Evolutionary conservation across 495 filamentous ascomycete genomes (phyloP).

Genomic region (Lentithecium fluviatile): DNA sequence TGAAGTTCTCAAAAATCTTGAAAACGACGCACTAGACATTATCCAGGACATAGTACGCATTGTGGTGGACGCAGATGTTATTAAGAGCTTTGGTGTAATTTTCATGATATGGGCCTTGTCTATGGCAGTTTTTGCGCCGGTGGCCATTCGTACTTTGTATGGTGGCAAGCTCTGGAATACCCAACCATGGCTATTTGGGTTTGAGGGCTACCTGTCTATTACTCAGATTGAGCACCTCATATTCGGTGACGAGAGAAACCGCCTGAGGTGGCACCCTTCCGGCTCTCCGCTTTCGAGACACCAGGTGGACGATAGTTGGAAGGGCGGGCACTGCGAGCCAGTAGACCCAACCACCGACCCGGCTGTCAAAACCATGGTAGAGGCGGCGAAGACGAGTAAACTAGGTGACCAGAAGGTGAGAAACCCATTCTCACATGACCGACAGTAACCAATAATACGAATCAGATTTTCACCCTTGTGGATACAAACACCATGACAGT

Average conservation of each 20-base stretch:
- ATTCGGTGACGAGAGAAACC: constrained; percentile 31
- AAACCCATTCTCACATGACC: not conserved
- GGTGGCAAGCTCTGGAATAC: constrained; percentile 29
- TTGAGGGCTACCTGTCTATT: constrained; percentile 40
- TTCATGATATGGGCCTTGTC: constrained; percentile 3
- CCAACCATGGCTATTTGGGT: constrained; percentile 43
- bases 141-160: constrained; percentile 22
- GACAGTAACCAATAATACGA: not conserved
- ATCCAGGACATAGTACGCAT: not conserved
- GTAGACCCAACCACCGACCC: constrained; percentile 20
- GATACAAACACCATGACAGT: constrained; percentile 44
- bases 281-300: constrained; percentile 36
- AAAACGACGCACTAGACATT: not conserved
- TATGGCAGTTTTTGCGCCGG: constrained; percentile 7
- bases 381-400: not conserved
- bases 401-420: constrained; percentile 11
- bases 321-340: constrained; percentile 14
- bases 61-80: not conserved
- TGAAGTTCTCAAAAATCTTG: not conserved
- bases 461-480: not conserved
- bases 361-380: constrained; percentile 8
- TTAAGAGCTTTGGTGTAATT: not conserved
- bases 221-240: constrained; percentile 36
- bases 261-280: constrained; percentile 34
- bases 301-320: not conserved